These are phyloP conservation scores for Suillus decipiens DNA, from an alignment of 768 basidiomycete genomes.

Conservation along the genomic window DNA sequence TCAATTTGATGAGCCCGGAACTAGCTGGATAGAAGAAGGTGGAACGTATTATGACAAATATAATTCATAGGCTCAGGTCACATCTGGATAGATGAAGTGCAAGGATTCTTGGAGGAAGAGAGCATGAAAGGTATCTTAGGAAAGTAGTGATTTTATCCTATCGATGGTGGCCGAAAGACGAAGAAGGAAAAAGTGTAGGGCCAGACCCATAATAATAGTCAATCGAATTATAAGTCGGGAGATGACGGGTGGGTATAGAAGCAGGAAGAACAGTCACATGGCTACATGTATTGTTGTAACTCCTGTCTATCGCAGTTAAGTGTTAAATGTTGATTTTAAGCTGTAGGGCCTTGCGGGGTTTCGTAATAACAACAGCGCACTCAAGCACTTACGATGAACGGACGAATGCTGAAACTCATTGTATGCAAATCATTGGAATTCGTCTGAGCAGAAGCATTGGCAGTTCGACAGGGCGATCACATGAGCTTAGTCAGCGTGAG, in stretches of 20 bases:
- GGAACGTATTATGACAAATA: neutral
- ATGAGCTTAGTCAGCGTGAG: constrained; percentile 1
- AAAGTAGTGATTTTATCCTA: neutral
- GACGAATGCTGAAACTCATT: neutral
- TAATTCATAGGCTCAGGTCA: neutral
- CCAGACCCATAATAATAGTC: neutral
- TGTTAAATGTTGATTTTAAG: neutral
- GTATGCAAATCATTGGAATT: neutral
- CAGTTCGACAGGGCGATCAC: neutral
- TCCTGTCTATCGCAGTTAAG: neutral
- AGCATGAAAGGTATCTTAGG: neutral
- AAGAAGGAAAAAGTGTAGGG: neutral
- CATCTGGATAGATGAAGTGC: neutral
- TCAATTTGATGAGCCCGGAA: neutral
- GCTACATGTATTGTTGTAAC: neutral
- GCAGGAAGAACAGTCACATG: neutral
- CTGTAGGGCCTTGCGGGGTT: neutral
- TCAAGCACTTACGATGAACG: too few relatives aligned
- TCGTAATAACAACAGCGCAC: too few relatives aligned
- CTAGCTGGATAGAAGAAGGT: neutral
- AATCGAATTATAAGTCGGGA: neutral
- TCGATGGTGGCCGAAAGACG: neutral
- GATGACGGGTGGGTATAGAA: constrained; percentile 2
- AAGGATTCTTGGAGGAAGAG: too few relatives aligned
- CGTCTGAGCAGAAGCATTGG: too few relatives aligned